A percentile compares a stretch with the other conserved stretches of the same genome.
Evolutionary conservation across 2,329 filamentous ascomycete genomes (phyloP).

Genomic region (Fusarium equiseti): DNA sequence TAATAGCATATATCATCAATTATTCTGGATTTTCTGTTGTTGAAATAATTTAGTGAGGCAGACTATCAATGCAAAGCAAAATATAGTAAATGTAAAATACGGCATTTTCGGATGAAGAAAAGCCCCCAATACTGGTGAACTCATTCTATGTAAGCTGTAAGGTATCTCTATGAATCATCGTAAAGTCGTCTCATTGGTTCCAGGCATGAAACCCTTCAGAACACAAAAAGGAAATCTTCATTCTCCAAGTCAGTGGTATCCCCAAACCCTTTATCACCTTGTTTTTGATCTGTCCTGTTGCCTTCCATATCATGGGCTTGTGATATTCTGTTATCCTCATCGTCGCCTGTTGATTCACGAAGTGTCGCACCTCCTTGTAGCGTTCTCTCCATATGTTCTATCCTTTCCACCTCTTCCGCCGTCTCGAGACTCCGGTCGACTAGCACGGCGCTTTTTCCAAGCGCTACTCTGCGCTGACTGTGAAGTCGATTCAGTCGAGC

Average conservation of each 20-base stretch:
- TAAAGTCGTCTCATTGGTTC: background rate
- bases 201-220: slow-evolving; percentile 35
- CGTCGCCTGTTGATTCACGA: slow-evolving; percentile 5
- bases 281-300: slow-evolving; percentile 11
- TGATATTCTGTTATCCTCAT: slow-evolving; percentile 16
- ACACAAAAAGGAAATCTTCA: slow-evolving; percentile 73
- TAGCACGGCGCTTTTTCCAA: slow-evolving; percentile 70
- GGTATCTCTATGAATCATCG: slow-evolving; percentile 1
- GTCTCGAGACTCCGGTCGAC: slow-evolving; percentile 71
- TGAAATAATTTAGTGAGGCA: background rate
- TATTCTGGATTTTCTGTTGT: background rate
- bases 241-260: slow-evolving; percentile 72
- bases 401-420: slow-evolving; percentile 56
- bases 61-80: background rate
- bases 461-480: slow-evolving; percentile 62
- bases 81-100: background rate
- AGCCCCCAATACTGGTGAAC: background rate
- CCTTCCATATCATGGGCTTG: slow-evolving; percentile 29
- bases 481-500: slow-evolving; percentile 67
- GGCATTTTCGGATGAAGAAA: background rate
- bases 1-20: background rate
- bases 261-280: slow-evolving; percentile 49
- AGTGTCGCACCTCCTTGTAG: slow-evolving; percentile 22
- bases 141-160: background rate
- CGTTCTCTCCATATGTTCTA: slow-evolving; percentile 48